These are phyloP conservation scores for Fusarium vanettenii DNA, from an alignment of 2,329 filamentous ascomycete species.

Conservation along the genomic window DNA sequence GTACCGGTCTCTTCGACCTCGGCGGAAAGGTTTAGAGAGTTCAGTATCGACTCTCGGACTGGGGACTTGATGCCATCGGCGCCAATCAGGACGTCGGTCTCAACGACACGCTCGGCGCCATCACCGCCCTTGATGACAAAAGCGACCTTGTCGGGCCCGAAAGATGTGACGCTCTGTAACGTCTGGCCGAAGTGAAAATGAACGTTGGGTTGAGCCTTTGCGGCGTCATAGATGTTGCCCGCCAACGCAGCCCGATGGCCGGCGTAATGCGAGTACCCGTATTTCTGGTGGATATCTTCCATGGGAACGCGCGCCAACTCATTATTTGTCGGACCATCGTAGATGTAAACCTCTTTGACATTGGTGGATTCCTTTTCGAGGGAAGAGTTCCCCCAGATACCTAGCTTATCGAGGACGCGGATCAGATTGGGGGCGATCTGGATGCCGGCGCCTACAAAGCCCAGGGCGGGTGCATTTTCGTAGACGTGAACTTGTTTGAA, in stretches of 20 bases:
- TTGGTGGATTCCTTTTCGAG: conserved; percentile 7
- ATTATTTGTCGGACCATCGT: not conserved
- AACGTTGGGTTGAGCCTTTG: conserved; percentile 10
- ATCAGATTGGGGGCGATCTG: conserved; percentile 30
- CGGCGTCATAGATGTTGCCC: conserved; percentile 9
- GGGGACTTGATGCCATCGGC: conserved; percentile 28
- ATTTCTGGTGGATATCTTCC: conserved; percentile 9
- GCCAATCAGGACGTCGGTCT: conserved; percentile 22
- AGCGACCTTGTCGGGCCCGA: not conserved
- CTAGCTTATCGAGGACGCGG: conserved; percentile 16
- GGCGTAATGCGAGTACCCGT: conserved; percentile 14
- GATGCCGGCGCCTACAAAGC: conserved; percentile 29
- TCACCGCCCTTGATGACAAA: not conserved
- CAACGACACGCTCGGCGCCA: not conserved
- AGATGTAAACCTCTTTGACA: conserved; percentile 8
- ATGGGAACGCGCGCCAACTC: not conserved
- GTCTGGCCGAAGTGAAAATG: conserved; percentile 20
- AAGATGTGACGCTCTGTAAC: conserved; percentile 3
- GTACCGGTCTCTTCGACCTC: conserved; percentile 2
- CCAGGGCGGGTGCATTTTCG: conserved; percentile 20
- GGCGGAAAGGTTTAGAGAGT: not conserved
- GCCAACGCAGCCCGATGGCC: conserved; percentile 25
- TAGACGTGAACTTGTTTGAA: conserved; percentile 26
- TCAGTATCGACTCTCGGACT: conserved; percentile 19
- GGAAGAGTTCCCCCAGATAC: conserved; percentile 16